These are phyloP conservation scores for Diaporthe nobilis DNA, from an alignment of 2,329 filamentous ascomycete species.

Conservation along the genomic window DNA sequence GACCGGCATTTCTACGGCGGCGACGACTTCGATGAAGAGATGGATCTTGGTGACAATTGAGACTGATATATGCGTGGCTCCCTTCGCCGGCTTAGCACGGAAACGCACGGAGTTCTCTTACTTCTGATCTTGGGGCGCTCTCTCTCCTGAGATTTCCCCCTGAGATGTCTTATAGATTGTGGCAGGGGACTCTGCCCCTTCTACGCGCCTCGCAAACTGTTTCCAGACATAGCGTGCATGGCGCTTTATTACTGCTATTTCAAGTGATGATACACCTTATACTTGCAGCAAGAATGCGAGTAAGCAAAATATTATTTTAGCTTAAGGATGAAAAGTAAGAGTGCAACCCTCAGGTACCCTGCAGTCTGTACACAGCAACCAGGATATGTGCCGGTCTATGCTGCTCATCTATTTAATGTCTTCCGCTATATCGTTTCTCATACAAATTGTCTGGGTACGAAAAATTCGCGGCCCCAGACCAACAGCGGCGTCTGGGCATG, in stretches of 20 bases:
- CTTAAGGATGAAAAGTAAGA: neutral
- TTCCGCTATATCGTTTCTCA: neutral
- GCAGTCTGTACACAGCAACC: neutral
- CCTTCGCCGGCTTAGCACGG: neutral
- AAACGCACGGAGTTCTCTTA: neutral
- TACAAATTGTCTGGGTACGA: neutral
- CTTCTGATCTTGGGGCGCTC: neutral
- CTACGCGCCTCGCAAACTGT: neutral
- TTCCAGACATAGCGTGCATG: neutral
- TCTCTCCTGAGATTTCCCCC: neutral
- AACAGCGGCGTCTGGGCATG: neutral
- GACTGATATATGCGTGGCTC: neutral
- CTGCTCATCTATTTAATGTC: neutral
- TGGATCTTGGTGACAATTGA: neutral
- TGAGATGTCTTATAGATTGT: too few relatives aligned
- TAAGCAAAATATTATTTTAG: neutral
- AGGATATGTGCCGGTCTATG: neutral
- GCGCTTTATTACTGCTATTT: neutral
- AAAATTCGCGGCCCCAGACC: neutral
- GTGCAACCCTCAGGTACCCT: too few relatives aligned
- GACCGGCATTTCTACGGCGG: conserved; percentile 16
- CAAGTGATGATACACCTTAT: neutral
- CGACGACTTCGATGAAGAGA: conserved; percentile 19
- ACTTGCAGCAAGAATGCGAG: too few relatives aligned
- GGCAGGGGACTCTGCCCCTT: neutral